phyloP scores from a whole-genome alignment of 805 yeast species.

The Candida railenensis region DNA sequence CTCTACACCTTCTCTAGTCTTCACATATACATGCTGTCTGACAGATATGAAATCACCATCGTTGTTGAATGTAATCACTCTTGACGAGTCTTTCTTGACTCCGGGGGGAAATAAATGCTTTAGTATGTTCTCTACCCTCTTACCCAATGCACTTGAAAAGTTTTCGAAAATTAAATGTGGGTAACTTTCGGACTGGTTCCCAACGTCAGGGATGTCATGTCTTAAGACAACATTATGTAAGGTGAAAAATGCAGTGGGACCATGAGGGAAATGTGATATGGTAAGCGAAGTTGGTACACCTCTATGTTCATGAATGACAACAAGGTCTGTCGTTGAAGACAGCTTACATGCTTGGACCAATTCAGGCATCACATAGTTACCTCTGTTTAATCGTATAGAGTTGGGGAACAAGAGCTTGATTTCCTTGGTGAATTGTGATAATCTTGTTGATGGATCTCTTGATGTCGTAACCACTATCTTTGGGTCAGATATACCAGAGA shows the following conservation, averaged over 20 bases:
- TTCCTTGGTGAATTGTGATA: conserved; percentile 92
- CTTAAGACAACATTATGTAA: conserved; percentile 91
- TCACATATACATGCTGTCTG: conserved; percentile 92
- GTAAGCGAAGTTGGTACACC: conserved; percentile 97
- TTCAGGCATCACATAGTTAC: conserved; percentile 83
- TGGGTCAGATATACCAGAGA: conserved; percentile 89
- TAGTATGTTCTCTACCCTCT: conserved; percentile 74
- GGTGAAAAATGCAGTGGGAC: conserved; percentile 94
- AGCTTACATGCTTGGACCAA: conserved; percentile 80
- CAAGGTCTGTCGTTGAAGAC: conserved; percentile 79
- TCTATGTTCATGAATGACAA: conserved; percentile 91
- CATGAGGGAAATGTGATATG: conserved; percentile 94
- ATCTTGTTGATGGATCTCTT: conserved; percentile 81
- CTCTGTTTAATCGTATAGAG: conserved; percentile 85
- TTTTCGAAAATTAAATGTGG: conserved; percentile 95
- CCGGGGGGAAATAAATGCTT: conserved; percentile 96
- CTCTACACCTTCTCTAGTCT: conserved; percentile 85
- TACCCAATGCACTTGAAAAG: conserved; percentile 77
- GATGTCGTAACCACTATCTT: conserved; percentile 90
- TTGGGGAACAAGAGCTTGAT: conserved; percentile 87
- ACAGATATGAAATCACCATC: conserved; percentile 90
- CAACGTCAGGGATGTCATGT: conserved; percentile 84
- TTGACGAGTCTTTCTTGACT: conserved; percentile 81
- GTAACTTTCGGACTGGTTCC: conserved; percentile 85
- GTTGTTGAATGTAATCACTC: conserved; percentile 93